Evolutionary conservation across 1,284 basidiomycete genomes (phyloP).

Genomic region (Austroboletus niveus): DNA sequence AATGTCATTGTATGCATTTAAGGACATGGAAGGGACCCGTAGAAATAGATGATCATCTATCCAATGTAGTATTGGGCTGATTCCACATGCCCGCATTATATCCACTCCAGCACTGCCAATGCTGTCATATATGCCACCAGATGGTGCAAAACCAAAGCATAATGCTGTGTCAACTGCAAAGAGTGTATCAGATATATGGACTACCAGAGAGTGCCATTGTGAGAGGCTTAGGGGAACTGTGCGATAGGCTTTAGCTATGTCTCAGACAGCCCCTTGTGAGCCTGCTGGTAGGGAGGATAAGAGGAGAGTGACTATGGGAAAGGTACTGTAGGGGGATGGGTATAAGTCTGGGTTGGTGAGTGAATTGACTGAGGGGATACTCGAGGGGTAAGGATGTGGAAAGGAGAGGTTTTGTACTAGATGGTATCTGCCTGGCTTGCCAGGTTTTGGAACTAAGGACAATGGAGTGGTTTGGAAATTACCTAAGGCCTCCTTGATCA

Average conservation of each 20-base stretch:
- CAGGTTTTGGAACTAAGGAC: too few relatives aligned
- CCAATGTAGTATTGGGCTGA: conserved; percentile 39
- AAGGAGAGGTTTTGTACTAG: too few relatives aligned
- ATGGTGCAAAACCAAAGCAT: conserved; percentile 34
- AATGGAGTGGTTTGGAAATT: too few relatives aligned
- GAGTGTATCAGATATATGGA: not conserved
- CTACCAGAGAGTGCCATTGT: not conserved
- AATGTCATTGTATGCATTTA: not conserved
- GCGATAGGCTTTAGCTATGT: conserved; percentile 1
- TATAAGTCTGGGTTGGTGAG: not conserved
- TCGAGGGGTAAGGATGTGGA: too few relatives aligned
- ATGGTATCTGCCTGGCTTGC: too few relatives aligned
- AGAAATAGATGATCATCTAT: conserved; percentile 43
- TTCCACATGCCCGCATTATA: conserved; percentile 26
- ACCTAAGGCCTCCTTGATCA: too few relatives aligned
- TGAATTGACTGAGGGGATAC: too few relatives aligned
- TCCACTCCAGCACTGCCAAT: conserved; percentile 31
- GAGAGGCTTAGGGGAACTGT: conserved; percentile 6
- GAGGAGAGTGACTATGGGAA: not conserved
- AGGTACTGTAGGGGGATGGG: not conserved
- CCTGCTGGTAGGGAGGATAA: conserved; percentile 1
- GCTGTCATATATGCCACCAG: not conserved
- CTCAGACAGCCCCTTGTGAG: not conserved
- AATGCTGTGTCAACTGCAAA: conserved; percentile 4
- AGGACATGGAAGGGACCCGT: conserved; percentile 9